phyloP scores from a whole-genome alignment of 2,329 filamentous ascomycete species.

The Bipolaris sorokiniana region DNA sequence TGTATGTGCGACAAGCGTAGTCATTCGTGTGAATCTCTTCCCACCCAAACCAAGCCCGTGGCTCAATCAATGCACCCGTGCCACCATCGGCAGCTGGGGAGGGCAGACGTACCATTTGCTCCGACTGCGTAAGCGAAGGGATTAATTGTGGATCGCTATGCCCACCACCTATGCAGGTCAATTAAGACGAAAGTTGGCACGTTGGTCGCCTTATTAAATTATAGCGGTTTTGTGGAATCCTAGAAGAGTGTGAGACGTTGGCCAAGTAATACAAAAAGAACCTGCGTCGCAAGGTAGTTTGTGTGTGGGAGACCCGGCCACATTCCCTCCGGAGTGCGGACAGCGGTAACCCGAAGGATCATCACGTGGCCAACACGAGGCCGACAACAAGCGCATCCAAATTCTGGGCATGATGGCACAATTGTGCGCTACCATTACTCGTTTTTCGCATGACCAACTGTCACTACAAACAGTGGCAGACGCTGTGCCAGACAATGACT shows the following conservation, averaged over 20 bases:
- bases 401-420: background rate
- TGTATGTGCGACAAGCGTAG: background rate
- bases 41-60: constrained; percentile 11
- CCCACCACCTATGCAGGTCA: constrained; percentile 12
- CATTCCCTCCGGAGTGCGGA: background rate
- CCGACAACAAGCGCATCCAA: background rate
- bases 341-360: background rate
- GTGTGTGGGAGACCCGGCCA: background rate
- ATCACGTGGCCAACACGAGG: background rate
- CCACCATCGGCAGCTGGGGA: background rate
- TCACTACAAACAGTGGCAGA: too few species aligned
- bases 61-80: constrained; percentile 3
- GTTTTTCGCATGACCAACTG: too few species aligned
- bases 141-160: background rate
- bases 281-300: background rate
- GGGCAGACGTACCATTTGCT: constrained; percentile 8
- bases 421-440: too few species aligned
- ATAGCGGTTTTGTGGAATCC: background rate
- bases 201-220: background rate
- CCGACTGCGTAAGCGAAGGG: constrained; percentile 11
- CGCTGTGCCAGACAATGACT: too few species aligned
- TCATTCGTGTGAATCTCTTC: background rate
- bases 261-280: background rate
- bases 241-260: background rate
- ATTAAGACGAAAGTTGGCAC: background rate